Conservation (phyloP, 108 stramenopile genomes). For the Nitzschia sp. region DNA sequence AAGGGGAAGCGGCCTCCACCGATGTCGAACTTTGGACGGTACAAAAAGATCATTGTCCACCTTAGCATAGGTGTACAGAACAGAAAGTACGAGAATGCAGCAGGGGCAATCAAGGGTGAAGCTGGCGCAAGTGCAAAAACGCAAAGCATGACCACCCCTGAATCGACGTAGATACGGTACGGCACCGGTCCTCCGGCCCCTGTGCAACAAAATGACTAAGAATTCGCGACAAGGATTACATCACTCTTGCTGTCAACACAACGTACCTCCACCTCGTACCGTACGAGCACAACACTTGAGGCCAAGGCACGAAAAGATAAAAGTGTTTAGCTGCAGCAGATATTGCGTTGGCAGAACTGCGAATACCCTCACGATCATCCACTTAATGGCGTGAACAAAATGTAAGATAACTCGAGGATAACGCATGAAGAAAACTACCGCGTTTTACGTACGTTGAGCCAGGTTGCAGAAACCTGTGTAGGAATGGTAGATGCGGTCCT, state of each 20-base stretch:
- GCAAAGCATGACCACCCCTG: constrained; percentile 80
- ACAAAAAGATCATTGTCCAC: constrained; percentile 76
- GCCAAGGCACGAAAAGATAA: constrained; percentile 54
- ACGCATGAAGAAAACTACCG: neutral
- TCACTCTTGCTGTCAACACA: constrained; percentile 33
- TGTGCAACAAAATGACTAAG: neutral
- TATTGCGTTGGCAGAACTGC: constrained; percentile 75
- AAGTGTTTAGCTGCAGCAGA: constrained; percentile 79
- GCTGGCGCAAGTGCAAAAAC: constrained; percentile 75
- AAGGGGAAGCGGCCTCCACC: constrained; percentile 84
- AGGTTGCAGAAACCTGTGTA: constrained; percentile 57
- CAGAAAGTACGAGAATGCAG: constrained; percentile 72
- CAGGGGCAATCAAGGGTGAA: constrained; percentile 78
- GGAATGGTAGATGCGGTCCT: constrained; percentile 70
- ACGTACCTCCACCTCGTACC: constrained; percentile 35
- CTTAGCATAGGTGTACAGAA: constrained; percentile 69
- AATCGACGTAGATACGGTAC: constrained; percentile 84
- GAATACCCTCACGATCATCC: constrained; percentile 78
- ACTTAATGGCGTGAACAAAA: constrained; percentile 33
- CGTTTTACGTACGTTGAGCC: constrained; percentile 61
- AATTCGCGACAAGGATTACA: neutral
- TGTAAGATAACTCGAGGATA: neutral
- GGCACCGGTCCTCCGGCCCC: constrained; percentile 82
- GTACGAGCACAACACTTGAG: constrained; percentile 48
- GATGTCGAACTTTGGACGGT: constrained; percentile 80